Base-by-base conservation (phyloP, 2,329 filamentous ascomycete species). In the Penicillium sp. region DNA sequence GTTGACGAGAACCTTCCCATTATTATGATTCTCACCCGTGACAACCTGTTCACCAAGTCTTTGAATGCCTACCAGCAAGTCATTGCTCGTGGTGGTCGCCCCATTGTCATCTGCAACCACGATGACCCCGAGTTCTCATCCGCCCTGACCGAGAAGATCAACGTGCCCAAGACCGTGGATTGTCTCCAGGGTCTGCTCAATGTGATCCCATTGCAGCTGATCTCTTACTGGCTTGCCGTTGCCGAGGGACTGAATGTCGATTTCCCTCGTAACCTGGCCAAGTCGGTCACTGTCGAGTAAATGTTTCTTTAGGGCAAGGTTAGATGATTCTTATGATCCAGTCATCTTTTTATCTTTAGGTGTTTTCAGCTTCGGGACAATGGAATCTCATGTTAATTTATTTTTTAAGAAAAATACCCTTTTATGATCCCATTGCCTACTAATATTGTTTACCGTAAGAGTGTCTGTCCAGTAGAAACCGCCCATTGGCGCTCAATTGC, bases 21-120 rank as follows among this genome's bases (percentile, higher is more conserved):
- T 76, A 96, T 99, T 78, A 99, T 99, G 94, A 97, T 99, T 72
- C 83, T 99, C 60, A 99, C 94, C 53, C 89, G 94, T 59, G 94
- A 99, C 74, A 85, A 92, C 68, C 88, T 99, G 72, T 99, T 99
- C 81, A 89, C 89, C 76, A 99, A 99, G 82, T 97, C 94, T n/a
- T 83, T 99, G 71, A 99, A 99, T 77, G 94, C 94, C 69, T 99
- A 97, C 78, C 94, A 99, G 80, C 94, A 99, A 83, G 94, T 99
- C 71, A 93, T 96, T 82, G 94, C 94, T 66, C 93, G 94, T 75
- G 86, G 88, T 71, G 94, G 94, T 72, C 93, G 94, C 76, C 94
- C 94, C 60, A 99, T 99, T 74, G 93, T 99, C 70, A 97, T 99
- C 74, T 99, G 94, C 88, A 97, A 97, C 80, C 82, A 88, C 54